Evolutionary conservation across 257 asterid genomes (phyloP), one percentile per base, ranked within the genome.

Genomic region (Dorcoceras hygrometricum): DNA sequence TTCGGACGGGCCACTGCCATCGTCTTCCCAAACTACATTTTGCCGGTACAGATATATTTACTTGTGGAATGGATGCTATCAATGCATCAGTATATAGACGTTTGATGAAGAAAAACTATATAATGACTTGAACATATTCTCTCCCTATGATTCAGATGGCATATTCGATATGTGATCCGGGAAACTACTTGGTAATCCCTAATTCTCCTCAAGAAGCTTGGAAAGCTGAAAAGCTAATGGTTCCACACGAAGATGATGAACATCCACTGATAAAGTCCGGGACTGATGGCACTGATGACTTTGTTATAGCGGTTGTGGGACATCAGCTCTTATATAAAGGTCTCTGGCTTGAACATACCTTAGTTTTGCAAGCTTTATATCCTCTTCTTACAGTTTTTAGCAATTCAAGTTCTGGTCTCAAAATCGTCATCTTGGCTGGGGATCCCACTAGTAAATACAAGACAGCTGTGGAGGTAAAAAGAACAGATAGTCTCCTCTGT

Each of bases 261-360:
- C 77, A 43, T 65, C 69, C 65, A 59, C 65, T 66, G 67, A 67
- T 80, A 81, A 80, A 73, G 59, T 64, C 75, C 58, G 79, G 78
- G 43, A 71, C n/a, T n/a, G n/a, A n/a, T n/a, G n/a, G n/a, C 78
- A 43, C 78, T n/a, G n/a, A 75, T 67, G 79, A 78, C 65, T 91
- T 94, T 65, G 76, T 84, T 72, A 72, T 91, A 70, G 87, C 81
- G 55, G 64, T 94, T 68, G 91, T 87, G 71, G 96, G 97, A 67
- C 86, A 87, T 68, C 93, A 83, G 62, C 77, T 90, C 68, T 71
- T 83, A 27, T 86, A 94, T 73, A 82, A 74, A 82, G 93, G 95
- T 72, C 77, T 82, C 26, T 94, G 96, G 99, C 91, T 90, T 55
- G 98, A 94, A 63, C 93, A 90, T 62, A 94, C 98, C 80, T 77